phyloP scores from a whole-genome alignment of 768 basidiomycete genomes.

The Boletus vinaceobasis region DNA sequence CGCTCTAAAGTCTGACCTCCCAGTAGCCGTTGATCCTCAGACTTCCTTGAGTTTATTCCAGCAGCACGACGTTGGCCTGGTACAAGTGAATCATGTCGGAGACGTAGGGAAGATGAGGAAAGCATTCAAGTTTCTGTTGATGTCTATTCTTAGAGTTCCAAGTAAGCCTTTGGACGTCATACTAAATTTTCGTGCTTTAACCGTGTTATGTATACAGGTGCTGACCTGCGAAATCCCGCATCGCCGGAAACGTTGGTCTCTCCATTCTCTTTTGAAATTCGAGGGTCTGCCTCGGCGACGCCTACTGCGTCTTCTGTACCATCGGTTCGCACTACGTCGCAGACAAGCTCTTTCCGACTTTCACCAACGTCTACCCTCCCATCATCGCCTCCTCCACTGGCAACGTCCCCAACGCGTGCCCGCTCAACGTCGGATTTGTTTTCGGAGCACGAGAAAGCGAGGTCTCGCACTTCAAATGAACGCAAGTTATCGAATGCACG shows the following conservation, averaged over 20 bases:
- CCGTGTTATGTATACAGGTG: slow-evolving; percentile 27
- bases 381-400: slow-evolving; percentile 35
- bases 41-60: slow-evolving; percentile 48
- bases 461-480: slow-evolving; percentile 23
- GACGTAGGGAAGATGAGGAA: slow-evolving; percentile 70
- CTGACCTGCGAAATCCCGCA: slow-evolving; percentile 64
- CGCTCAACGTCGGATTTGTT: slow-evolving; percentile 55
- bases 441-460: slow-evolving; percentile 40
- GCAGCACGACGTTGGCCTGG: slow-evolving; percentile 70
- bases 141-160: slow-evolving; percentile 52
- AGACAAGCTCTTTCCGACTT: slow-evolving; percentile 27
- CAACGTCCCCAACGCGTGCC: slow-evolving; percentile 50
- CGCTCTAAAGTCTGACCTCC: slow-evolving; percentile 83
- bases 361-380: slow-evolving; percentile 35
- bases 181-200: slow-evolving; percentile 6
- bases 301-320: slow-evolving; percentile 45
- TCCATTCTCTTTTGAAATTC: slow-evolving; percentile 53
- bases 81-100: slow-evolving; percentile 61
- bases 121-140: slow-evolving; percentile 72
- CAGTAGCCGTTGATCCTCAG: slow-evolving; percentile 54
- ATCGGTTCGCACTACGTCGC: slow-evolving; percentile 32
- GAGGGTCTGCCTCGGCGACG: slow-evolving; percentile 46
- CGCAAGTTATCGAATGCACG: slow-evolving; percentile 31
- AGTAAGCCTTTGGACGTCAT: slow-evolving; percentile 23
- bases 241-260: slow-evolving; percentile 58